A percentile compares a stretch with the other conserved stretches of the same genome.
Evolutionary conservation across 805 yeast species (phyloP).

Genomic region (Blastobotrys mokoenaii): DNA sequence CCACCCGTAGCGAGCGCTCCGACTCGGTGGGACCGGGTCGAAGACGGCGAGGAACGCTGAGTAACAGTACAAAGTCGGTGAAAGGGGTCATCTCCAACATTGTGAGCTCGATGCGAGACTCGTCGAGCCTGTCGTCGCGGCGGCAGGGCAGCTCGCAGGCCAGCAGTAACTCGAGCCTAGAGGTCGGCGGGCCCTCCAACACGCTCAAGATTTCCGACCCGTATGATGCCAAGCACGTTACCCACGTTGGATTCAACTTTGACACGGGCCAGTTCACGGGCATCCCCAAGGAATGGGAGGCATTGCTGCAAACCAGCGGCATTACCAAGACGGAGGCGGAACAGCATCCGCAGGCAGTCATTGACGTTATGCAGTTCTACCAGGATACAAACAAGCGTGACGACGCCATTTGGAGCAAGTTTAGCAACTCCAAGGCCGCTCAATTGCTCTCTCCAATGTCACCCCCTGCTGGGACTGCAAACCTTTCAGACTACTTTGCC

Average conservation of each 20-base stretch:
- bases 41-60: constrained; percentile 16
- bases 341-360: constrained; percentile 89
- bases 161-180: constrained; percentile 4
- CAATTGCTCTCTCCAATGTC: constrained; percentile 8
- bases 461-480: constrained; percentile 4
- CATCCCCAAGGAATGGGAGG: constrained; percentile 89
- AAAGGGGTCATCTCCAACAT: constrained; percentile 21
- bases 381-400: constrained; percentile 20
- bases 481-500: constrained; percentile 3
- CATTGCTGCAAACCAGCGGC: constrained; percentile 74
- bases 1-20: constrained; percentile 6
- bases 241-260: constrained; percentile 88
- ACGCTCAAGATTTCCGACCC: constrained; percentile 72
- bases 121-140: background rate
- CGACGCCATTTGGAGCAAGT: constrained; percentile 24
- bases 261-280: constrained; percentile 85
- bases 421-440: constrained; percentile 17
- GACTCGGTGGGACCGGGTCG: constrained; percentile 7
- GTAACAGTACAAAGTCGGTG: constrained; percentile 12
- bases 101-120: constrained; percentile 15
- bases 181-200: constrained; percentile 3
- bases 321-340: constrained; percentile 80
- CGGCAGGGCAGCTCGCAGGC: constrained; percentile 1
- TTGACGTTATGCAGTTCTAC: constrained; percentile 83
- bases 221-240: constrained; percentile 79